Percentiles rank a stretch among this genome's conserved stretches.
These are phyloP conservation scores for Phytophthora rubi DNA, from an alignment of 352 stramenopile genomes.

Conservation along the genomic window DNA sequence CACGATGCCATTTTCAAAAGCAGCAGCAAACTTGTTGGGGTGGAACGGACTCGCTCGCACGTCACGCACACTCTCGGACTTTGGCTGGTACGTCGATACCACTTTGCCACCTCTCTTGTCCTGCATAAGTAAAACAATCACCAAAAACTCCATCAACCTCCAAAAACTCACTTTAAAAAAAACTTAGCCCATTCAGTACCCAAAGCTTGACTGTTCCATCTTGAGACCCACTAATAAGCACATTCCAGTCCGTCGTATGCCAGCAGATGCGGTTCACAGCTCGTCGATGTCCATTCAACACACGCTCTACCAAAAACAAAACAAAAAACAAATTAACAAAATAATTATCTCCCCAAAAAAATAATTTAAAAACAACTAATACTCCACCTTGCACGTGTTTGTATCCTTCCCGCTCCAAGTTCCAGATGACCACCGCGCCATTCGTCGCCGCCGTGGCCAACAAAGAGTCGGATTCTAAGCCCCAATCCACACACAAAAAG, in stretches of 20 bases:
- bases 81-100: slow-evolving; percentile 80
- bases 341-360: background rate
- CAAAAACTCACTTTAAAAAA: background rate
- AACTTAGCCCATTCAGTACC: slow-evolving; percentile 37
- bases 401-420: slow-evolving; percentile 86
- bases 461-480: slow-evolving; percentile 80
- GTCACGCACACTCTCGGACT: slow-evolving; percentile 87
- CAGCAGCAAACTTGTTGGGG: slow-evolving; percentile 77
- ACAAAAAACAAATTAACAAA: background rate
- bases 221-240: slow-evolving; percentile 88
- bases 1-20: slow-evolving; percentile 88
- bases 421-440: slow-evolving; percentile 87
- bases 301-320: slow-evolving; percentile 54
- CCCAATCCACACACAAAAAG: slow-evolving; percentile 1
- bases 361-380: background rate
- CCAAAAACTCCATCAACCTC: background rate
- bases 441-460: slow-evolving; percentile 88
- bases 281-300: slow-evolving; percentile 81
- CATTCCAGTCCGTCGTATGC: slow-evolving; percentile 79
- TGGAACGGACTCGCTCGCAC: slow-evolving; percentile 81
- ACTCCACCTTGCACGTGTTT: slow-evolving; percentile 84
- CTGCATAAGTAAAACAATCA: slow-evolving; percentile 28
- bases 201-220: slow-evolving; percentile 90
- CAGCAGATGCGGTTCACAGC: slow-evolving; percentile 91
- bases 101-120: slow-evolving; percentile 79